Evolutionary conservation across 176 grass and related monocot genomes (phyloP).

Genomic region (Rhynchospora breviuscula): DNA sequence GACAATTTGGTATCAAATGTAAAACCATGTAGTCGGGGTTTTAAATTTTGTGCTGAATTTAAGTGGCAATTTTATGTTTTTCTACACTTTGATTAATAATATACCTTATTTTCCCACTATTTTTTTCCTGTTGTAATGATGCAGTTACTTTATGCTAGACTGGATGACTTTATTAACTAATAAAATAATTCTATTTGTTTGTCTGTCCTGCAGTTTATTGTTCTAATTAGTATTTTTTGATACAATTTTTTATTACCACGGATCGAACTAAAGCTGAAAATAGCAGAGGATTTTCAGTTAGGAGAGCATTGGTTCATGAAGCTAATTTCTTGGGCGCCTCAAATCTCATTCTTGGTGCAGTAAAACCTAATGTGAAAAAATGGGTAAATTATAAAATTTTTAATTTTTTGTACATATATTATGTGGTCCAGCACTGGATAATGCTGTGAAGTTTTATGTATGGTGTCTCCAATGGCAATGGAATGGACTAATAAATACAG

Average conservation of each 20-base stretch:
- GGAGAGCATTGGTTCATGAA: conserved; percentile 71
- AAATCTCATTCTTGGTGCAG: conserved; percentile 61
- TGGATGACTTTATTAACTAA: neutral
- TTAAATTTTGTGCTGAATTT: too few species aligned
- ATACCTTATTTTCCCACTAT: neutral
- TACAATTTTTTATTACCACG: conserved; percentile 23
- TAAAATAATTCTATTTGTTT: neutral
- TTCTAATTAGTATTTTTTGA: neutral
- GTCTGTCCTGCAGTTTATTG: neutral
- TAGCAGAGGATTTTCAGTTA: conserved; percentile 74
- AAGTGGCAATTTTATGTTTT: neutral
- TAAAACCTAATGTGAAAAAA: conserved; percentile 46
- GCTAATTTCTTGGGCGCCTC: conserved; percentile 51
- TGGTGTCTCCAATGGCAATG: neutral
- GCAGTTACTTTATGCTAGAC: neutral
- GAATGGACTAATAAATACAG: neutral
- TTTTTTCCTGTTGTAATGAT: neutral
- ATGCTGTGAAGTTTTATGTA: neutral
- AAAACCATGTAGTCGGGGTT: too few species aligned
- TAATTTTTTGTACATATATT: too few species aligned
- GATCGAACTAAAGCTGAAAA: conserved; percentile 89
- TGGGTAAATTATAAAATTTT: conserved; percentile 33
- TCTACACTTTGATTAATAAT: neutral
- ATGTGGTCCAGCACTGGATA: neutral
- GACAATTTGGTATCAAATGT: too few species aligned